phyloP scores from a whole-genome alignment of 768 basidiomycete species.

The Podaxis pistillaris region DNA sequence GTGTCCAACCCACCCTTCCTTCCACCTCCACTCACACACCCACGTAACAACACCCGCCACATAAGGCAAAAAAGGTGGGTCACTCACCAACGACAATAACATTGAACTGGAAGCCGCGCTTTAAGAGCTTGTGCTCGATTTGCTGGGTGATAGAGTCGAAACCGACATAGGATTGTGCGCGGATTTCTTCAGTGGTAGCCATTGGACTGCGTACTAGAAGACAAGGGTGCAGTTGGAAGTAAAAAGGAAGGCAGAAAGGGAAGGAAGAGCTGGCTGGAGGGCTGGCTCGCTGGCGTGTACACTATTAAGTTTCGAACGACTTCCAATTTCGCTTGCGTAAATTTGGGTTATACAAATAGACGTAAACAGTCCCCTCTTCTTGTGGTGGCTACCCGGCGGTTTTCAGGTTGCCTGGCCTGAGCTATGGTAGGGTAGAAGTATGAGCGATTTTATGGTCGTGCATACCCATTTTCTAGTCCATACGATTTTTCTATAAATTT shows the following conservation, averaged over 20 bases:
- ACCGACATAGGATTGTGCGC: conserved; percentile 91
- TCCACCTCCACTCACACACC: background rate
- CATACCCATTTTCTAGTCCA: background rate
- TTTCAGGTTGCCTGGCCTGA: background rate
- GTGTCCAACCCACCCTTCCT: background rate
- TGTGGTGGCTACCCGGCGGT: background rate
- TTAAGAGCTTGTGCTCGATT: conserved; percentile 98
- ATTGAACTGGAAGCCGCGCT: conserved; percentile 99
- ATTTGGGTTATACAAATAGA: conserved; percentile 11
- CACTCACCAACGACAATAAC: conserved; percentile 91
- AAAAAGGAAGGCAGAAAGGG: background rate
- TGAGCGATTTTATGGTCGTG: background rate
- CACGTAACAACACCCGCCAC: background rate
- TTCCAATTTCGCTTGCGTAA: conserved; percentile 6
- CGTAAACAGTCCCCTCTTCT: conserved; percentile 2
- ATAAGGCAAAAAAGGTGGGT: background rate
- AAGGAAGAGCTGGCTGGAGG: background rate
- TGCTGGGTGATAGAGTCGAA: conserved; percentile 98
- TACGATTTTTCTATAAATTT: background rate
- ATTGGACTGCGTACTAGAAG: conserved; percentile 16
- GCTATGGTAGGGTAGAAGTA: background rate
- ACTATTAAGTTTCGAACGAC: conserved; percentile 15
- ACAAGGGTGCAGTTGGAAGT: background rate
- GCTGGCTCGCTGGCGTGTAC: conserved; percentile 7
- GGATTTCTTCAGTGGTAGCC: conserved; percentile 64